A percentile compares a stretch with the other conserved stretches of the same genome.
Evolutionary conservation across 768 basidiomycete species (phyloP).

Genomic region (Leucosporidium scottii): DNA sequence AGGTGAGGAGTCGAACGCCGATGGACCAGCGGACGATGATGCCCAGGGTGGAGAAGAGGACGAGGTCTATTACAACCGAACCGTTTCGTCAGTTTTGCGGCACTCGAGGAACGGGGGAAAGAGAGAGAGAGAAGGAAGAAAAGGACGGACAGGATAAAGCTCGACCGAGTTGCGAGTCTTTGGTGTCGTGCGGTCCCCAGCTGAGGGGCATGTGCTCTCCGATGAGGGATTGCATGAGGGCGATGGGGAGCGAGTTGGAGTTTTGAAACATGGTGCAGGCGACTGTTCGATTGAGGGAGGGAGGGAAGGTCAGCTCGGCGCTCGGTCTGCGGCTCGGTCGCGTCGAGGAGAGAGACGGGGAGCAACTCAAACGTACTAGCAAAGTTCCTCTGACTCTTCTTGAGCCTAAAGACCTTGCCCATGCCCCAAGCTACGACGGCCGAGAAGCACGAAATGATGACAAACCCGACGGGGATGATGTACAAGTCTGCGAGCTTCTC

Average conservation of each 20-base stretch:
- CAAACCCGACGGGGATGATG: constrained; percentile 70
- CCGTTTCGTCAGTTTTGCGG: not conserved
- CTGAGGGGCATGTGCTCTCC: constrained; percentile 35
- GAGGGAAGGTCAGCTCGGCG: not conserved
- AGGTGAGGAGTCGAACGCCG: constrained; percentile 72
- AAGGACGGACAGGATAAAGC: constrained; percentile 52
- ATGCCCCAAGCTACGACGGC: constrained; percentile 61
- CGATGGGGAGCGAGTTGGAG: constrained; percentile 89
- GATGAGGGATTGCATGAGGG: constrained; percentile 55
- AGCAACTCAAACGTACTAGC: not conserved
- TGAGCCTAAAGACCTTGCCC: constrained; percentile 59
- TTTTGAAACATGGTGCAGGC: constrained; percentile 52
- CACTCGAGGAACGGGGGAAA: not conserved
- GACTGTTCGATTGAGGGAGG: constrained; percentile 17
- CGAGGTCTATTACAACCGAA: constrained; percentile 35
- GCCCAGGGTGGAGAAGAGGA: constrained; percentile 87
- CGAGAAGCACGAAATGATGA: constrained; percentile 64
- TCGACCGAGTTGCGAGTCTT: constrained; percentile 82
- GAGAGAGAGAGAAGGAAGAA: not conserved
- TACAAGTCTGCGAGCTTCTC: constrained; percentile 70
- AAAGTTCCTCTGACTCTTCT: constrained; percentile 66
- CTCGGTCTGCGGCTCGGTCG: no score
- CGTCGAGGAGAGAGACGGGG: no score
- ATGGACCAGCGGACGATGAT: constrained; percentile 74
- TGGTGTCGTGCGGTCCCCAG: constrained; percentile 52